phyloP scores from a whole-genome alignment of 2,329 filamentous ascomycete species.

The Coleophoma cylindrospora region DNA sequence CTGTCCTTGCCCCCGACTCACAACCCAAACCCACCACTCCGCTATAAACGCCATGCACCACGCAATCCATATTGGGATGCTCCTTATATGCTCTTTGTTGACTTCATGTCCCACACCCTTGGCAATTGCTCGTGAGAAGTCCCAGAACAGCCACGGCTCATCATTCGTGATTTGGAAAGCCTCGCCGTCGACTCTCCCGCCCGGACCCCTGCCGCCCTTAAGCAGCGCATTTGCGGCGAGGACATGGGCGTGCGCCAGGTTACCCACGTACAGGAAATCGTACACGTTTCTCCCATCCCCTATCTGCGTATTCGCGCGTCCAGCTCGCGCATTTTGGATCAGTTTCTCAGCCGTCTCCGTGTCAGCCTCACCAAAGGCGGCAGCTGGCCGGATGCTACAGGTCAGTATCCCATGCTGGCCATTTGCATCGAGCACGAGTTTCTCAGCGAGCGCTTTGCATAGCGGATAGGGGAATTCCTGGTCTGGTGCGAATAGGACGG shows the following conservation, averaged over 20 bases:
- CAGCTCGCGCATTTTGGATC: slow-evolving; percentile 33
- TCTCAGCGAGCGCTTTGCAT: slow-evolving; percentile 13
- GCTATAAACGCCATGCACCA: slow-evolving; percentile 6
- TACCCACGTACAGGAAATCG: slow-evolving; percentile 48
- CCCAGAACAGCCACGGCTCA: slow-evolving; percentile 11
- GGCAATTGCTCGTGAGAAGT: slow-evolving; percentile 7
- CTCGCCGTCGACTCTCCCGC: slow-evolving; percentile 6
- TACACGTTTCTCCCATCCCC: slow-evolving; percentile 46
- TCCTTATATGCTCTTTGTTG: slow-evolving; percentile 2
- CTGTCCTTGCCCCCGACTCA: slow-evolving; percentile 9
- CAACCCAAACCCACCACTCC: slow-evolving; percentile 11
- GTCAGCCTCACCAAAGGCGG: slow-evolving; percentile 43
- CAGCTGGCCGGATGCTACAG: slow-evolving; percentile 40
- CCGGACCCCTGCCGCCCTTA: not conserved
- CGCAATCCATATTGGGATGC: slow-evolving; percentile 5
- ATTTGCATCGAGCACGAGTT: slow-evolving; percentile 10
- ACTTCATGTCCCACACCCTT: slow-evolving; percentile 4
- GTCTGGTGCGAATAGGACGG: slow-evolving; percentile 5
- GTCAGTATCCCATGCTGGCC: slow-evolving; percentile 35
- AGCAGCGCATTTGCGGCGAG: slow-evolving; percentile 34
- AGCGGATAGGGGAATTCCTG: slow-evolving; percentile 13
- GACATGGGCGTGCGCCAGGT: slow-evolving; percentile 45
- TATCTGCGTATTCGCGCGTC: slow-evolving; percentile 44
- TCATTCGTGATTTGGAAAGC: slow-evolving; percentile 14
- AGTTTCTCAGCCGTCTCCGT: slow-evolving; percentile 26